Evolutionary conservation across 2,329 filamentous ascomycete species (phyloP).

Genomic region (Penicillium sp.): DNA sequence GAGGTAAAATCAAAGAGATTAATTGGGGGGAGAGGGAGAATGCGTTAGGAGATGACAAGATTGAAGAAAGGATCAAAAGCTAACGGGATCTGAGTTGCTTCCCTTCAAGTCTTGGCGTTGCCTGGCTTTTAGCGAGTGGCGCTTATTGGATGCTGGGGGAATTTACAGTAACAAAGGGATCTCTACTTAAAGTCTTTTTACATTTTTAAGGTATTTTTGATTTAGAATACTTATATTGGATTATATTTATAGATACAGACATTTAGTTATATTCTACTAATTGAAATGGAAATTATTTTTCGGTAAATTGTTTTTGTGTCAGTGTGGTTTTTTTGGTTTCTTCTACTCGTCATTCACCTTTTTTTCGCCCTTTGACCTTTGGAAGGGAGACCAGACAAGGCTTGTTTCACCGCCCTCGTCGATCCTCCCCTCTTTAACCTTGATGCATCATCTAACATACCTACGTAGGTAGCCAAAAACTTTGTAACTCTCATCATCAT

Average conservation of each 20-base stretch:
- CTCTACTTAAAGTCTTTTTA: background rate
- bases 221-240: background rate
- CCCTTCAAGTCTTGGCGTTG: constrained; percentile 27
- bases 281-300: background rate
- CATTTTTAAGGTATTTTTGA: background rate
- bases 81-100: constrained; percentile 31
- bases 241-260: background rate
- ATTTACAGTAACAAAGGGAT: constrained; percentile 5
- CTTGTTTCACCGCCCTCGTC: constrained; percentile 25
- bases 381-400: background rate
- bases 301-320: background rate
- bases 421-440: constrained; percentile 15
- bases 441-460: background rate
- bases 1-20: constrained; percentile 21
- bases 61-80: constrained; percentile 29
- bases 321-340: background rate
- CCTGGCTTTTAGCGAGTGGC: constrained; percentile 36
- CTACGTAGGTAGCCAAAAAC: background rate
- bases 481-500: constrained; percentile 40
- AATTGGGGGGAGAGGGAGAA: constrained; percentile 23
- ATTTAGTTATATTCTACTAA: background rate
- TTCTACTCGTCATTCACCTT: constrained; percentile 29
- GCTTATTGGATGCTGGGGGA: constrained; percentile 23
- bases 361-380: constrained; percentile 7
- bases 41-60: constrained; percentile 22